These are phyloP conservation scores for Xylaria intraflava DNA, from an alignment of 495 filamentous ascomycete species.

Conservation along the genomic window DNA sequence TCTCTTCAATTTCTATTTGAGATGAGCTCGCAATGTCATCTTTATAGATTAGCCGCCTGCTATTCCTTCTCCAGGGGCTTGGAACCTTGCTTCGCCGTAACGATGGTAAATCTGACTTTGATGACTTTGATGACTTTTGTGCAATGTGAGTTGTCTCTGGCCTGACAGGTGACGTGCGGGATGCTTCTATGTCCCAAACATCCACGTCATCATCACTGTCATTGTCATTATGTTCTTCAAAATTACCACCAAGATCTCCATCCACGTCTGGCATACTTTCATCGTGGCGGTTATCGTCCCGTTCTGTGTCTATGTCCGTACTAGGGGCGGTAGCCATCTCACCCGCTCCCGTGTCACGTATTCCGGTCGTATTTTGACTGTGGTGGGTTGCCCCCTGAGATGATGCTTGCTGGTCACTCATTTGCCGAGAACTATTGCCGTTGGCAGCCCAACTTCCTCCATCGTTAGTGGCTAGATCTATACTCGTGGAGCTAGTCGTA, in stretches of 20 bases:
- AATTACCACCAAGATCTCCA: constrained; percentile 5
- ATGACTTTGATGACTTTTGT: constrained; percentile 6
- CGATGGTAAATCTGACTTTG: constrained; percentile 13
- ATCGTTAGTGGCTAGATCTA: constrained; percentile 11
- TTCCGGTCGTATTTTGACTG: constrained; percentile 1
- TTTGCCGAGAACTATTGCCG: constrained; percentile 5
- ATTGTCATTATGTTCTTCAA: constrained; percentile 8
- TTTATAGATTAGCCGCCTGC: constrained; percentile 24
- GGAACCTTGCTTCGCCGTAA: constrained; percentile 37
- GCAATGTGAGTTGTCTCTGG: constrained; percentile 20
- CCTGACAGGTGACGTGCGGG: constrained; percentile 29
- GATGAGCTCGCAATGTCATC: constrained; percentile 26
- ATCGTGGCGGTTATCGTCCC: neutral
- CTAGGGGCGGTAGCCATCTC: neutral
- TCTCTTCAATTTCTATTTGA: constrained; percentile 33
- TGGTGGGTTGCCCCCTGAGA: constrained; percentile 6
- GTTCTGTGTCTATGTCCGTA: neutral
- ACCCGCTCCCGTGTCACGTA: neutral
- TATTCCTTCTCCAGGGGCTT: constrained; percentile 38
- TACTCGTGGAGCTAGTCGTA: constrained; percentile 20
- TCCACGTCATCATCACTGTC: constrained; percentile 36
- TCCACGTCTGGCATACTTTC: constrained; percentile 8
- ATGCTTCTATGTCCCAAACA: constrained; percentile 42
- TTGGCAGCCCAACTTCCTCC: constrained; percentile 30
- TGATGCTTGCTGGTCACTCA: constrained; percentile 4